Evolutionary conservation across 1,284 basidiomycete species (phyloP).

Genomic region (Porogramme epimiltina): DNA sequence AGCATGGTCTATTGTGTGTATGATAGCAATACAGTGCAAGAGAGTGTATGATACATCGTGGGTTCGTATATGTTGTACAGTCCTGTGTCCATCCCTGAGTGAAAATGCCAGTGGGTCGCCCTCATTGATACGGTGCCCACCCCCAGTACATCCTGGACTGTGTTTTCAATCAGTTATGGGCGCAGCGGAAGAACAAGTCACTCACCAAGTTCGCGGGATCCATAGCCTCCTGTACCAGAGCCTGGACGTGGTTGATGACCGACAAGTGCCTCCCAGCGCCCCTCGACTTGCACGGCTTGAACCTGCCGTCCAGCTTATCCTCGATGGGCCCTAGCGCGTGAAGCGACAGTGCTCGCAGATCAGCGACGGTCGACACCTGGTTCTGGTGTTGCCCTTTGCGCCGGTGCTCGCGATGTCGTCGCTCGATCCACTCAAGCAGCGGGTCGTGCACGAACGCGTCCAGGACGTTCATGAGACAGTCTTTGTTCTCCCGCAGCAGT

Average conservation of each 20-base stretch:
- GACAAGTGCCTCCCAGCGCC: slow-evolving; percentile 64
- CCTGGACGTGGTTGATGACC: slow-evolving; percentile 86
- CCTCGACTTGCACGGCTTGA: slow-evolving; percentile 60
- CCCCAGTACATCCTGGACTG: slow-evolving; percentile 83
- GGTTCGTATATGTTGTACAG: not conserved
- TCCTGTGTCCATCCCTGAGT: too few relatives aligned
- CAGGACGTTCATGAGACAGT: slow-evolving; percentile 93
- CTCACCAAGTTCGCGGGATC: slow-evolving; percentile 75
- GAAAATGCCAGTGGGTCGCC: not conserved
- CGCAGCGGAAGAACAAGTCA: slow-evolving; percentile 44
- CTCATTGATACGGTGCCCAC: slow-evolving; percentile 83
- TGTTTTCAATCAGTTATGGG: not conserved
- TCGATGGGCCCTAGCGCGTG: slow-evolving; percentile 79
- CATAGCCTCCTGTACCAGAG: slow-evolving; percentile 87
- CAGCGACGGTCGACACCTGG: slow-evolving; percentile 35
- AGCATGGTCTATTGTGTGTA: not conserved
- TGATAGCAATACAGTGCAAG: slow-evolving; percentile 18
- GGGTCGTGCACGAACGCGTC: slow-evolving; percentile 99
- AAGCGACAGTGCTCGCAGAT: slow-evolving; percentile 69
- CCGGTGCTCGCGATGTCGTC: slow-evolving; percentile 2
- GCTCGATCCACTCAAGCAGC: slow-evolving; percentile 89
- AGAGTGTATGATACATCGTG: slow-evolving; percentile 19
- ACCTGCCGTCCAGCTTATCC: slow-evolving; percentile 82
- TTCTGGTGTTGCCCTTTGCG: slow-evolving; percentile 43
- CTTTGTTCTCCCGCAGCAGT: slow-evolving; percentile 88